phyloP scores from a whole-genome alignment of 441 rosid species.

The Melastoma candidum region DNA sequence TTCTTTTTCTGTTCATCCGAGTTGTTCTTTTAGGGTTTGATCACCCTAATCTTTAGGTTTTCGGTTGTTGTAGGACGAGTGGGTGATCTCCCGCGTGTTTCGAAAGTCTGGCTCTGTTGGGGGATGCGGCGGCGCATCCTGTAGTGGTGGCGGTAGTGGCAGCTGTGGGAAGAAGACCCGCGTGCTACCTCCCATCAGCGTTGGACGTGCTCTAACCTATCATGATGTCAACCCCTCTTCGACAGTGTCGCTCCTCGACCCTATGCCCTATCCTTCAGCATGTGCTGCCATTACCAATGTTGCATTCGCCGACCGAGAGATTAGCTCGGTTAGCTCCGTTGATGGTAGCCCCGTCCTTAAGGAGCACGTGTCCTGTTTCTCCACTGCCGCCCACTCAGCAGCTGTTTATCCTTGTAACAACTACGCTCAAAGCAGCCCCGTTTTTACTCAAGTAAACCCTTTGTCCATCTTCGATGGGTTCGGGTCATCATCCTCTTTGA shows the following conservation, averaged over 20 bases:
- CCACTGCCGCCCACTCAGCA: slow-evolving; percentile 54
- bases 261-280: slow-evolving; percentile 16
- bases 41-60: too few relatives aligned
- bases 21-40: too few relatives aligned
- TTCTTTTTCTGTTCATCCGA: too few relatives aligned
- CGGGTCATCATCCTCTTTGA: too few relatives aligned
- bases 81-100: slow-evolving; percentile 85
- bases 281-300: slow-evolving; percentile 9
- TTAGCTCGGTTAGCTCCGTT: slow-evolving; percentile 30
- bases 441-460: slow-evolving; percentile 16
- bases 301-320: slow-evolving; percentile 29
- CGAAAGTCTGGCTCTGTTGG: slow-evolving; percentile 41
- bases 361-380: slow-evolving; percentile 99
- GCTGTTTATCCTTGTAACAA: slow-evolving; percentile 4
- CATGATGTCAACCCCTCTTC: slow-evolving; percentile 60
- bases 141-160: background rate
- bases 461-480: slow-evolving; percentile 1
- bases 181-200: slow-evolving; percentile 19
- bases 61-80: slow-evolving; percentile 47
- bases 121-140: slow-evolving; percentile 16
- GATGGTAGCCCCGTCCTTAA: slow-evolving; percentile 30
- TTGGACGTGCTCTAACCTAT: slow-evolving; percentile 9
- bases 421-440: slow-evolving; percentile 10
- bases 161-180: slow-evolving; percentile 30
- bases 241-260: slow-evolving; percentile 56